These are phyloP conservation scores for Ceratobasidium sp. DNA, from an alignment of 1,284 basidiomycete species.

Conservation along the genomic window DNA sequence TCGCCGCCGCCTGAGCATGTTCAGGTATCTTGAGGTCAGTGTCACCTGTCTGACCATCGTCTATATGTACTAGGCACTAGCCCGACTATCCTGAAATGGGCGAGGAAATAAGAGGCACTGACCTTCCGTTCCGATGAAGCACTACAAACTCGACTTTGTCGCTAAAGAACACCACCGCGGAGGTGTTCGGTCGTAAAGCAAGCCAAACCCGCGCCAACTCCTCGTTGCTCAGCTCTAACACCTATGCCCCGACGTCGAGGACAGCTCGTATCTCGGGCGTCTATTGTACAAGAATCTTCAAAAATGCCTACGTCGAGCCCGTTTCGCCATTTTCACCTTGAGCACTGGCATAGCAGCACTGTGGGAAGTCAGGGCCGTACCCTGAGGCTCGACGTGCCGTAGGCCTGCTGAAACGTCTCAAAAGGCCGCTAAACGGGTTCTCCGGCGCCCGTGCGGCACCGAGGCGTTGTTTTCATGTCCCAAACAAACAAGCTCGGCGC, in stretches of 20 bases:
- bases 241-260: slow-evolving; percentile 67
- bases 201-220: slow-evolving; percentile 60
- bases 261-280: slow-evolving; percentile 58
- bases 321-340: slow-evolving; percentile 48
- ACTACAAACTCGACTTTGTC: slow-evolving; percentile 60
- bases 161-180: slow-evolving; percentile 63
- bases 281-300: slow-evolving; percentile 54
- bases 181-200: slow-evolving; percentile 48
- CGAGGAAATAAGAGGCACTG: slow-evolving; percentile 59
- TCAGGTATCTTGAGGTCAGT: slow-evolving; percentile 64
- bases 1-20: slow-evolving; percentile 62
- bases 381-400: no score
- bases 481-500: no score
- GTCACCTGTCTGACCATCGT: slow-evolving; percentile 68
- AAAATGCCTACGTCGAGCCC: slow-evolving; percentile 53
- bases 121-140: slow-evolving; percentile 56
- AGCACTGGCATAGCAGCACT: slow-evolving; percentile 55
- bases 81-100: slow-evolving; percentile 58
- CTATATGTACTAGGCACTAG: slow-evolving; percentile 64
- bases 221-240: slow-evolving; percentile 62
- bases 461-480: no score
- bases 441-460: no score
- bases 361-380: no score
- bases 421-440: no score
- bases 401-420: no score